phyloP scores from a whole-genome alignment of 495 filamentous ascomycete genomes.

The Penicillium odoratum region DNA sequence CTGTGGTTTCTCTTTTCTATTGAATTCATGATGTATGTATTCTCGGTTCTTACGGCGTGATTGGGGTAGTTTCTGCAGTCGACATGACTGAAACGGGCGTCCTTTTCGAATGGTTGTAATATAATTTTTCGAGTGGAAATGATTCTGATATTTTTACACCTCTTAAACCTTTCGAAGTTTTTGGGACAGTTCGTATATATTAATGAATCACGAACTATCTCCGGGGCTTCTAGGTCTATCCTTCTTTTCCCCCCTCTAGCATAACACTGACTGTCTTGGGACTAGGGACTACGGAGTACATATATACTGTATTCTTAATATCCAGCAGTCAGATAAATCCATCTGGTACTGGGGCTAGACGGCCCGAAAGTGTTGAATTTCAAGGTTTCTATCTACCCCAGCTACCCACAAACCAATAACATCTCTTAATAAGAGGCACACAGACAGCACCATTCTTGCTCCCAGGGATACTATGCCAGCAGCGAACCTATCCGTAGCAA shows the following conservation, averaged over 20 bases:
- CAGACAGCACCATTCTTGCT: background rate
- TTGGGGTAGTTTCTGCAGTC: slow-evolving; percentile 1
- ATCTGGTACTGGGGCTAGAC: background rate
- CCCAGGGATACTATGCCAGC: background rate
- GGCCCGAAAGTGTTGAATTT: slow-evolving; percentile 19
- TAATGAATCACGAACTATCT: too few species aligned
- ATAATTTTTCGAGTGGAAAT: background rate
- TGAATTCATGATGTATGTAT: slow-evolving; percentile 9
- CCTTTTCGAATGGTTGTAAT: background rate
- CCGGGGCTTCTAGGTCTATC: too few species aligned
- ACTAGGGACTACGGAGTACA: too few species aligned
- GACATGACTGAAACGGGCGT: background rate
- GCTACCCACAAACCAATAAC: slow-evolving; percentile 7
- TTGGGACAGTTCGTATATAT: too few species aligned
- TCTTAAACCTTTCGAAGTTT: background rate
- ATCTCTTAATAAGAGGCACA: background rate
- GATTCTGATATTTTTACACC: background rate
- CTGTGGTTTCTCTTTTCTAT: background rate
- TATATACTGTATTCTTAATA: too few species aligned
- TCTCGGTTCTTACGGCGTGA: background rate
- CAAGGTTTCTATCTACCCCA: slow-evolving; percentile 13
- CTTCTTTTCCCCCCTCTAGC: too few species aligned
- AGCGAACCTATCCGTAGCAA: background rate
- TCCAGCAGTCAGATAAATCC: too few species aligned
- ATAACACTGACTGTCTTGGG: too few species aligned